phyloP scores from a whole-genome alignment of 345 rosid species.

The Gossypium mustelinum region DNA sequence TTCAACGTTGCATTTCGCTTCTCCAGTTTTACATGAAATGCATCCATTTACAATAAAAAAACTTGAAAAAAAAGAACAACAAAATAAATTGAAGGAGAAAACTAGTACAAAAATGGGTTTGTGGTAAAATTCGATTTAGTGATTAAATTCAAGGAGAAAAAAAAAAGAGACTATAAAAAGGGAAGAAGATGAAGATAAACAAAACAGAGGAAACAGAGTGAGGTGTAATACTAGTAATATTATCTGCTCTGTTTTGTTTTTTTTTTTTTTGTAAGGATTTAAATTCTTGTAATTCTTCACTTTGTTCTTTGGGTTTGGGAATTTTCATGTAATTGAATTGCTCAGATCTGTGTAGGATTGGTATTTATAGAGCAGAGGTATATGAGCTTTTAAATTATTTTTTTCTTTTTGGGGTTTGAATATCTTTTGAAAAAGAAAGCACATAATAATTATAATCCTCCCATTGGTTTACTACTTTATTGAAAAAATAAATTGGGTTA shows the following conservation, averaged over 20 bases:
- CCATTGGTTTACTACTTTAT: background rate
- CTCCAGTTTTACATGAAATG: conserved; percentile 50
- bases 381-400: background rate
- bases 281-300: background rate
- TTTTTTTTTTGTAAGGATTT: background rate
- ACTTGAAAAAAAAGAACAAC: background rate
- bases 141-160: background rate
- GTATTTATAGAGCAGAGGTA: conserved; percentile 39
- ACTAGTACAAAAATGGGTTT: conserved; percentile 1
- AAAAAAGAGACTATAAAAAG: background rate
- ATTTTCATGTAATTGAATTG: conserved; percentile 16
- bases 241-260: conserved; percentile 16
- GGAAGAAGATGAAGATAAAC: background rate
- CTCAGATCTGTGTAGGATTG: conserved; percentile 10
- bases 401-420: background rate
- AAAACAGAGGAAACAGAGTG: conserved; percentile 31
- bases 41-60: conserved; percentile 41
- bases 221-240: background rate
- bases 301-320: background rate
- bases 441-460: conserved; percentile 25
- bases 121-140: conserved; percentile 11
- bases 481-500: background rate
- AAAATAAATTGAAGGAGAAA: background rate
- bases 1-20: conserved; percentile 51
- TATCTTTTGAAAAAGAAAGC: background rate